Base-by-base conservation (phyloP, 352 stramenopile species). In the Aphanomyces stellatus region DNA sequence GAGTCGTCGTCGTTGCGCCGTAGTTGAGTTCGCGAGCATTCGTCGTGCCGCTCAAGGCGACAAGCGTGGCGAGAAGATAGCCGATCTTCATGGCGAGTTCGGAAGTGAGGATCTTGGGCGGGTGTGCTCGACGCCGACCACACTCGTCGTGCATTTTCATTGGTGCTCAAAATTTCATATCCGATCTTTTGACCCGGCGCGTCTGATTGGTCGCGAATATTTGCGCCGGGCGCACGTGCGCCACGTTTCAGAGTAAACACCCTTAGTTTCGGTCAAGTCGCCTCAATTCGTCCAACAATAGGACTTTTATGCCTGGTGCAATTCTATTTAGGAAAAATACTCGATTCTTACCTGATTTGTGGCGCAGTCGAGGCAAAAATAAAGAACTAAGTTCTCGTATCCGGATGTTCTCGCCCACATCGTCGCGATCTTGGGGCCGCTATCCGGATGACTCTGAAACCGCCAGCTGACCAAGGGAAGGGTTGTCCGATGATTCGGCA, bases 131-230 rank as follows among this genome's bases (percentile, higher is more conserved):
- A 28, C 19, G 17, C 8, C 7, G 19, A 19, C 46, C 37, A 46
- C 37, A 46, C 37, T n/a, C n/a, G 13, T 46, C n/a, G 37, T 19
- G 11, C 37, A 46, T 46, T 28, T 22, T 28, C 46, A 53, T 53
- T 53, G 46, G 46, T 53, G 46, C 17, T 28, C 19, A 53, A 53
- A 53, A 53, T 53, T 53, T 53, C 46, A 28, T 53, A 53, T 53
- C 46, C 46, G 25, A 28, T 22, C 24, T 22, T 22, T 22, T 10
- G 24, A 53, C 10, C 46, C 46, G 11, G 19, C 19, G 2, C 7
- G 15, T 4, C 0, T 41, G 30, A 46, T 61, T 46, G 30, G 34
- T 2, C 5, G 5, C 53, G 5, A 46, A 46, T 43, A 41, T 11
- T 61, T 61, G 8, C 46, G 2, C 2, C 8, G 24, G 27, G n/a